Base-by-base conservation (phyloP, 805 yeast species). In the Lipomyces sp. region DNA sequence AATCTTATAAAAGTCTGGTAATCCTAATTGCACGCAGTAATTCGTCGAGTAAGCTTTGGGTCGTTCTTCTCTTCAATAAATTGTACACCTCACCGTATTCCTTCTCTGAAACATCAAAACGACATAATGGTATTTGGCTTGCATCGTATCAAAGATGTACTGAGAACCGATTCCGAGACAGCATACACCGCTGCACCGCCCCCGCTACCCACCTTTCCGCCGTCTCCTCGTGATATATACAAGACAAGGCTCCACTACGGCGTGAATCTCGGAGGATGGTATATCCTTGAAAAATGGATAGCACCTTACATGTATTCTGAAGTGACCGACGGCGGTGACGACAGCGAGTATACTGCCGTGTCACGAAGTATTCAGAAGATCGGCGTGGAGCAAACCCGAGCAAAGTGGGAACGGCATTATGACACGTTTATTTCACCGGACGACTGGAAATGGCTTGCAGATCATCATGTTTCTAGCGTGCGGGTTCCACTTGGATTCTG, bases 401-500 rank as follows among this genome's bases (percentile, higher is more conserved):
- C 68, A 32, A 71, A 69, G 58, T 71, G 65, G 61, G 86, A 83
- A 55, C 52, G 68, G 1, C 95, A 86, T 65, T 91, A 93, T 86
- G 68, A 65, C 6, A 62, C 63, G 7, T 90, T 80, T 64, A 73
- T 84, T 51, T 65, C 66, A 31, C 86, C 81, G 48, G 75, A 76
- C 6, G 97, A 91, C 64, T 90, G 96, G 95, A 62, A 76, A 19
- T 88, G 88, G 86, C 68, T 91, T 26, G 66, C 71, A 39, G 70
- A 74, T 19, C 75, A 74, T 46, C 86, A 87, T 6, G 86, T 86
- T n/a, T 87, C 86, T 22, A 78, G 89, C 1, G 75, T 91, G 4
- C 76, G 98, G 61, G 75, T 91, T 1, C 98, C 98, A 6, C 69
- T 91, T 57, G 98, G 98, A 0, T 91, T 86, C 68, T 91, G 96